Evolutionary conservation across 257 asterid genomes (phyloP).

Genomic region (Gardenia jasminoides): DNA sequence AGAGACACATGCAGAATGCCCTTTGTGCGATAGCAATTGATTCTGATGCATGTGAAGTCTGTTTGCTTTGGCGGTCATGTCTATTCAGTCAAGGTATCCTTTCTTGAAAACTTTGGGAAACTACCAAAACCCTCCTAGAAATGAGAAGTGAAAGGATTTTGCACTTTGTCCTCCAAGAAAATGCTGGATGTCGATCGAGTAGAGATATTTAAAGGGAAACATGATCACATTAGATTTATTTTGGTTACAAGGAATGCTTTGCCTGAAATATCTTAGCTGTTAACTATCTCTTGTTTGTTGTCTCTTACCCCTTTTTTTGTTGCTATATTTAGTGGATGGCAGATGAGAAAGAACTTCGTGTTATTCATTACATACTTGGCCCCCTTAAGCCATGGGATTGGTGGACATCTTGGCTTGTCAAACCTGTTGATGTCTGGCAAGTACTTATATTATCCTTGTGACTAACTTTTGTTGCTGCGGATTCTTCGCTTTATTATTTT

Average conservation of each 20-base stretch:
- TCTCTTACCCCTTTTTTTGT: constrained; percentile 12
- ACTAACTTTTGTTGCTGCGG: neutral
- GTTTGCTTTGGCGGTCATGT: neutral
- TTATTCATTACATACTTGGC: constrained; percentile 97
- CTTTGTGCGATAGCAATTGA: neutral
- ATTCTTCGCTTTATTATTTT: neutral
- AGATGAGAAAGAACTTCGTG: constrained; percentile 79
- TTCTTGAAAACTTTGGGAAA: neutral
- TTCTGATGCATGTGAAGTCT: neutral
- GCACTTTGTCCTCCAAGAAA: neutral
- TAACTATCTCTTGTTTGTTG: constrained; percentile 5
- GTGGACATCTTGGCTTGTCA: constrained; percentile 99
- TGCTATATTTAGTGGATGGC: constrained; percentile 89
- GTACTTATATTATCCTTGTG: constrained; percentile 28
- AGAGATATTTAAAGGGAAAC: neutral
- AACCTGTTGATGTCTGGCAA: constrained; percentile 99
- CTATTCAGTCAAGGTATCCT: neutral
- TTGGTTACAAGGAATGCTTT: neutral
- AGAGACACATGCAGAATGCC: neutral
- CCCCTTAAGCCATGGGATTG: constrained; percentile 99
- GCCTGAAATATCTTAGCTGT: neutral
- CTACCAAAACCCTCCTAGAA: neutral
- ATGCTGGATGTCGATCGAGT: neutral
- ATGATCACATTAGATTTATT: neutral
- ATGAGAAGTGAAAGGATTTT: neutral